Evolutionary conservation across 192 early-diverging fungal species (phyloP).

Genomic region (Coemansia javaensis): DNA sequence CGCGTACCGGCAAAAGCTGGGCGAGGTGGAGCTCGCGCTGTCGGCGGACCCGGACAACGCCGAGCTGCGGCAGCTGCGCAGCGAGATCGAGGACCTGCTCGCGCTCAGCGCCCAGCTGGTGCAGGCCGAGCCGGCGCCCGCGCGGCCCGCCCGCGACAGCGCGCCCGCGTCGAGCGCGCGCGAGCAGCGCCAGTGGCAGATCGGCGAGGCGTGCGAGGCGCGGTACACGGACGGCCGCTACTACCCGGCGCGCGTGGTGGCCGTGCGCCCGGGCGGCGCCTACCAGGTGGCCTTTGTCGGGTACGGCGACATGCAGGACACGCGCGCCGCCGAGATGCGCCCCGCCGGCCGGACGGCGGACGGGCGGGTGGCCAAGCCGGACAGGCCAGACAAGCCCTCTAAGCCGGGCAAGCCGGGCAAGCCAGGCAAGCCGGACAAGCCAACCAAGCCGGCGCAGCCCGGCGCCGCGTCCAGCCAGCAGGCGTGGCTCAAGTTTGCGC

Average conservation of each 20-base stretch:
- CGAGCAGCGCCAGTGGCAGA: constrained; percentile 8
- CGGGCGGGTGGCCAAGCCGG: no score
- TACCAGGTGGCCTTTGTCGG: constrained; percentile 28
- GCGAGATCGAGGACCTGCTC: constrained; percentile 35
- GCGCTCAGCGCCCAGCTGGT: constrained; percentile 16
- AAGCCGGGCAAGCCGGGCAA: no score
- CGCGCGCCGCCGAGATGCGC: constrained; percentile 10
- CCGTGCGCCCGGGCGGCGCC: constrained; percentile 1
- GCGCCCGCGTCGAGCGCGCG: not conserved
- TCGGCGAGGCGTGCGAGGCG: constrained; percentile 26
- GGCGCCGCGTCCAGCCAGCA: constrained; percentile 26
- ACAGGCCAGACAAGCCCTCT: not conserved
- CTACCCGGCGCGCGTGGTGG: constrained; percentile 17
- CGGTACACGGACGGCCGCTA: constrained; percentile 13
- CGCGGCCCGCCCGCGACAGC: constrained; percentile 1
- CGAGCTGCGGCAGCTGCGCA: constrained; percentile 37
- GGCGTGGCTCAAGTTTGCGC: constrained; percentile 47
- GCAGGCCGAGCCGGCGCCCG: not conserved
- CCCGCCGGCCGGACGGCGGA: not conserved
- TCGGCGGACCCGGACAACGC: constrained; percentile 31
- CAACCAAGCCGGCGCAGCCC: constrained; percentile 1
- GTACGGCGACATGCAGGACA: constrained; percentile 28
- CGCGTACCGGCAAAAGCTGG: constrained; percentile 27
- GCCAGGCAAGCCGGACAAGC: constrained; percentile 11
- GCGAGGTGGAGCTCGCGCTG: constrained; percentile 42